Evolutionary conservation across 108 stramenopile genomes (phyloP), one percentile per base, ranked within the genome.

Genomic region (Discostella stelligeroides): DNA sequence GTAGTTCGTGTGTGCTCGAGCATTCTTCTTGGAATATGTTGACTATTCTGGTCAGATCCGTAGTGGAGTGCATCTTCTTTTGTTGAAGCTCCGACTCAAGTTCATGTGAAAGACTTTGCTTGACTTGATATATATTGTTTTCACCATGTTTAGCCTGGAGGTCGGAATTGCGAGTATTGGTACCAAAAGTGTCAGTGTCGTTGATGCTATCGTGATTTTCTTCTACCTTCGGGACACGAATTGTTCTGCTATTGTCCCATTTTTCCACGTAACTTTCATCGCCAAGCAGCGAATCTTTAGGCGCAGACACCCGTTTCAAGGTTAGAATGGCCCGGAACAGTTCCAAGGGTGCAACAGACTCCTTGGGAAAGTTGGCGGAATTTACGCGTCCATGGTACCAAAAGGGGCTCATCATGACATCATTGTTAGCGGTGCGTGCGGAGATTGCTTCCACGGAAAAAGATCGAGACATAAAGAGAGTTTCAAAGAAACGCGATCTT

Each of bases 261-360:
- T 54, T 23, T 27, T 28, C 53, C 53, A 28, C 24, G 24, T 54
- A 24, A 54, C 24, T 23, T 21, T 51, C 50, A 51, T 23, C 50
- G 10, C 23, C 23, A 8, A 51, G 9, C 1, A 45, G 5, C 43
- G 43, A 45, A 8, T 9, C 43, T n/a, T 45, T 17, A n/a, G 43
- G 43, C 1, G 50, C 2, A 21, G 48, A 18, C 8, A 21, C 18
- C 24, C 46, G 30, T 23, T 71, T 61, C 49, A 71, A 42, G 12
- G 28, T 46, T 38, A 60, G 62, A 37, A 71, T 71, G 10, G 60
- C 70, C 50, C 60, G 58, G 47, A 70, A 29, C 18, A 70, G 34
- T 39, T 48, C 60, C 70, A 71, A 9, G 24, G 51, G 51, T 6
- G 60, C 70, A 53, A 54, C 7, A 27, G 53, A 28, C 24, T 54